These are phyloP conservation scores for Penicillium sp. DNA, from an alignment of 2,329 filamentous ascomycete genomes.

Conservation along the genomic window DNA sequence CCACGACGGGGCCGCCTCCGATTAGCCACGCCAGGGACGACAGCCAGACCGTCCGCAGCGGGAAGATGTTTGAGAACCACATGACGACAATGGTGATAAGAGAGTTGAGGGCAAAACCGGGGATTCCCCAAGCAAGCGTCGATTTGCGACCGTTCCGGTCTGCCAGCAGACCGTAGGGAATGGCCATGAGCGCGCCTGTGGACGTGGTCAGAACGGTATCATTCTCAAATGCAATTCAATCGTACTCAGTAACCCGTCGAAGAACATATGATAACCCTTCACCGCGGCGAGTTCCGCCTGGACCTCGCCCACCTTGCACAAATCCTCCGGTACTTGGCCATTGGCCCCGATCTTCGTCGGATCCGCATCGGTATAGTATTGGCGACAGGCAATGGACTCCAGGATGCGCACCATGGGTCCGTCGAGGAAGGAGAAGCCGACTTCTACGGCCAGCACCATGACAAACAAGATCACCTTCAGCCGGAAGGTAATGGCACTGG, in stretches of 20 bases:
- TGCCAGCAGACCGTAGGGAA: constrained; percentile 51
- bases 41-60: constrained; percentile 50
- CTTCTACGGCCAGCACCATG: constrained; percentile 45
- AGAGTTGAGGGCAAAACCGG: constrained; percentile 41
- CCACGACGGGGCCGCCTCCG: constrained; percentile 49
- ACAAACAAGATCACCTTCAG: constrained; percentile 44
- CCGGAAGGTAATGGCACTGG: constrained; percentile 32
- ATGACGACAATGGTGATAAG: constrained; percentile 33
- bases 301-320: constrained; percentile 51
- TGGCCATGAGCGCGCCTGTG: constrained; percentile 46
- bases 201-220: constrained; percentile 8
- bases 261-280: constrained; percentile 52
- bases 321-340: constrained; percentile 46
- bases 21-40: constrained; percentile 47
- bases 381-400: constrained; percentile 50
- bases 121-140: constrained; percentile 43
- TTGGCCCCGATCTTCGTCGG: constrained; percentile 42
- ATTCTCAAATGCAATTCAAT: not conserved
- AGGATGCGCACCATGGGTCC: constrained; percentile 50
- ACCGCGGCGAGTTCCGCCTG: constrained; percentile 52
- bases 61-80: constrained; percentile 42
- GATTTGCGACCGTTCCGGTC: constrained; percentile 50
- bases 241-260: constrained; percentile 44
- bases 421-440: constrained; percentile 45
- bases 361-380: constrained; percentile 45